Evolutionary conservation across 306 rosid genomes (phyloP), one percentile per base, ranked within the genome.

Genomic region (Dalbergia cultrata): DNA sequence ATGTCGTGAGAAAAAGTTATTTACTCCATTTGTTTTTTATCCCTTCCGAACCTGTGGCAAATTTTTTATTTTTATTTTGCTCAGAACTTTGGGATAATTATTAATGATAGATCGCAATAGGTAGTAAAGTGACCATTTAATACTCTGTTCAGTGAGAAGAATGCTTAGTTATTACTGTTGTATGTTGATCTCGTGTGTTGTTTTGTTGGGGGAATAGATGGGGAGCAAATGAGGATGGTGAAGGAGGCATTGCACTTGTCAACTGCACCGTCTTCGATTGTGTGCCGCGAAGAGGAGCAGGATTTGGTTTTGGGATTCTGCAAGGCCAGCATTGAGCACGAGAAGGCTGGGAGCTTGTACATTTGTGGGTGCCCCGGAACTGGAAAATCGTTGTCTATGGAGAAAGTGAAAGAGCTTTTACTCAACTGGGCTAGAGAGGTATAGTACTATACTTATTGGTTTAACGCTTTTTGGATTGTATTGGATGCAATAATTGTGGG

Each of bases 361-460:
- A 83, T 93, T 0, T 93, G 99, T 22, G 99, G 99, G 19, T 91
- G 97, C 58, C 98, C 99, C 0, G 99, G 99, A 54, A 93, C 99
- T 0, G 98, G 98, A 13, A 95, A 95, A 75, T 89, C 99, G 0
- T 77, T 93, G 54, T 90, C 97, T 31, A 90, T 90, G 88, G 97
- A 87, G 47, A 95, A 87, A 79, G 90, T 95, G 76, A 91, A 90
- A 72, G 81, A 58, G 41, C 57, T 14, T 66, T 79, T 95, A 67
- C 82, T 81, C 54, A 81, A 85, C 54, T 95, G 99, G 99, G 89
- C 88, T 22, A 59, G 13, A 10, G 86, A 93, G 94, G 99, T 87
- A 66, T 50, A 26, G 31, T 26, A 16, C 8, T 70, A 63, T 34
- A n/a, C 8, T 70, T 59, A n/a, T 12, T 65, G 53, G 22, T 4